Base-by-base conservation (phyloP, 2,329 filamentous ascomycete species). In the Diaporthe humulicola region DNA sequence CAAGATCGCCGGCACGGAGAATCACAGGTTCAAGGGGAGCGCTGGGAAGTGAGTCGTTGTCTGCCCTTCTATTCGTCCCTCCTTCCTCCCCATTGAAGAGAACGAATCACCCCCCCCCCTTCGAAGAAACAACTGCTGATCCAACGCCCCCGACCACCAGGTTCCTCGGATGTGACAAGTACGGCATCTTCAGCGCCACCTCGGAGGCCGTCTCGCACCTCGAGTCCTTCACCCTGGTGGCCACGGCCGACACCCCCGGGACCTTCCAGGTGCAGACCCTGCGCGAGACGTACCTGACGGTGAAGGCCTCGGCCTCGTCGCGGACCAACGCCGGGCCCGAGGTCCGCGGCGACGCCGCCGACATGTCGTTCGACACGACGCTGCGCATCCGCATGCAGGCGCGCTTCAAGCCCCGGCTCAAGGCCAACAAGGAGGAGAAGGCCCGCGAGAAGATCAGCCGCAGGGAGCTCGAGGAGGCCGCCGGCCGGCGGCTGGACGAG, bases 311-410 rank as follows among this genome's bases (percentile, higher is more conserved):
- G 14, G 85, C 85, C 33, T 86, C 86, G 19, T 85, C 86, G 28
- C 90, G 89, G 74, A 80, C 85, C 1, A 87, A 85, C 50, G 85
- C 86, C 0, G 80, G 85, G 1, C 88, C 91, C 0, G 93, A 96
- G 78, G 87, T 97, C 17, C 91, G 95, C 42, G 95, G 95, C 66
- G 95, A 98, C 82, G 93, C 91, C 10, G 90, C 92, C 19, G 85
- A 86, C 12, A 90, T 92, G 69, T 89, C 87, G 6, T 94, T 94
- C 80, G 90, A 90, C 79, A 95, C 94, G 14, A 93, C 92, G 9
- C 82, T 98, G 75, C 90, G 95, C 67, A 90, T 98, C 79, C 93
- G 96, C 71, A 98, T 98, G 96, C 96, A 98, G 86, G 95, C 96
- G 30, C 89, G 94, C 69, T 98, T 98, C 87, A 98, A 98, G 87